Evolutionary conservation across 2,329 filamentous ascomycete genomes (phyloP).

Genomic region (Aspergillus sp.): DNA sequence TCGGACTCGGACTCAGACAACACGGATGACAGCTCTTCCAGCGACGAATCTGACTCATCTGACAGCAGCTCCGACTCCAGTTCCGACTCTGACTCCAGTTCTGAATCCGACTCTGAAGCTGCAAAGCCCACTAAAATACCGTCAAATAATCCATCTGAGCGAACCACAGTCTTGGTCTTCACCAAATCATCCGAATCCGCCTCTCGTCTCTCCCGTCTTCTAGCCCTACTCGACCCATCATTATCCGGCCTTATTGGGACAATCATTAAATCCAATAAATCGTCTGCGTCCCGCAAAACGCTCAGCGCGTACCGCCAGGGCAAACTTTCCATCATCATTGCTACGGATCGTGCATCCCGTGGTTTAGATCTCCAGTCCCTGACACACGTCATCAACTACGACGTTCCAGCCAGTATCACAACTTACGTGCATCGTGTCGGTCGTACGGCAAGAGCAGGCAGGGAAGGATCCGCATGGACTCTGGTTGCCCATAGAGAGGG

Average conservation of each 20-base stretch:
- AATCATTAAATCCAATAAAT: slow-evolving; percentile 76
- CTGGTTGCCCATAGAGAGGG: slow-evolving; percentile 79
- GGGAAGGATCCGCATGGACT: slow-evolving; percentile 77
- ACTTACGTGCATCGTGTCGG: slow-evolving; percentile 91
- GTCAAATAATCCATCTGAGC: slow-evolving; percentile 29
- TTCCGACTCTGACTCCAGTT: too few relatives aligned
- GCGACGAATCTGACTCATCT: slow-evolving; percentile 22
- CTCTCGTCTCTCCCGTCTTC: slow-evolving; percentile 77
- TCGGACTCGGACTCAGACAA: slow-evolving; percentile 25
- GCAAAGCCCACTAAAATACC: background rate
- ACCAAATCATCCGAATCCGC: slow-evolving; percentile 88
- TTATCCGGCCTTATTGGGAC: slow-evolving; percentile 62
- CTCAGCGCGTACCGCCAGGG: slow-evolving; percentile 64
- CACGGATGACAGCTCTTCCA: slow-evolving; percentile 16
- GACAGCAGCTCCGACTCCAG: slow-evolving; percentile 18
- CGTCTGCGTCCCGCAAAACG: slow-evolving; percentile 66
- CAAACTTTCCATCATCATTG: slow-evolving; percentile 73
- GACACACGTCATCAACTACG: slow-evolving; percentile 89
- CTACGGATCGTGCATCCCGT: slow-evolving; percentile 88
- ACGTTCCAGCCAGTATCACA: slow-evolving; percentile 76
- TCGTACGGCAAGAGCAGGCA: slow-evolving; percentile 80
- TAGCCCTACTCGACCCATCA: slow-evolving; percentile 64
- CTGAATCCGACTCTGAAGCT: slow-evolving; percentile 18
- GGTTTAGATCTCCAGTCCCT: slow-evolving; percentile 81
- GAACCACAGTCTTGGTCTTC: slow-evolving; percentile 69